A percentile compares a stretch with the other conserved stretches of the same genome.
Conservation (phyloP, 2,329 filamentous ascomycete genomes). For the Emergomyces pasteurianus region DNA sequence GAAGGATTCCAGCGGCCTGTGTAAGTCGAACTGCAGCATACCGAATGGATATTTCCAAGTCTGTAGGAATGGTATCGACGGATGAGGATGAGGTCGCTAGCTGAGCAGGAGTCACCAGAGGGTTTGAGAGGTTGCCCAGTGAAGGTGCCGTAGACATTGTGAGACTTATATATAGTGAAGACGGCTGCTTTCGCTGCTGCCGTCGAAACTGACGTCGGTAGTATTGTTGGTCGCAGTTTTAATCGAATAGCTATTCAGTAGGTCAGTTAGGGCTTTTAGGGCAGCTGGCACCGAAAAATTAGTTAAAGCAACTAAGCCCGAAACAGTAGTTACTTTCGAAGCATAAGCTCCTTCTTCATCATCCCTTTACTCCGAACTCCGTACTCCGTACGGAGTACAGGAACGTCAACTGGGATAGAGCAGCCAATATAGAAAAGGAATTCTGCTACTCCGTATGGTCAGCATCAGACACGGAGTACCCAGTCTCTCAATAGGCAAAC, state of each 20-base stretch:
- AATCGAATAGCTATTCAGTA: no score
- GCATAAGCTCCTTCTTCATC: background rate
- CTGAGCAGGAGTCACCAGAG: conserved; percentile 34
- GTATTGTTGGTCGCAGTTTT: background rate
- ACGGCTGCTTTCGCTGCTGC: background rate
- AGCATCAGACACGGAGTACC: background rate
- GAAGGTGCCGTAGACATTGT: conserved; percentile 16
- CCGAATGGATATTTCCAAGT: conserved; percentile 33
- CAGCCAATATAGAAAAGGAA: background rate
- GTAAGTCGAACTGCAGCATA: conserved; percentile 35
- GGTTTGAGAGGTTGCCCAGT: conserved; percentile 32
- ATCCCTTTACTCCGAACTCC: no score
- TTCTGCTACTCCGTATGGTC: no score
- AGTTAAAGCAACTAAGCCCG: background rate
- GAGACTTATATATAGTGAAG: background rate
- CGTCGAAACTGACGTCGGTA: background rate
- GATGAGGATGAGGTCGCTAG: conserved; percentile 33
- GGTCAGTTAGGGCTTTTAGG: background rate
- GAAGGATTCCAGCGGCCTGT: conserved; percentile 48
- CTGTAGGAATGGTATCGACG: conserved; percentile 31
- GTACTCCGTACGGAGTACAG: no score
- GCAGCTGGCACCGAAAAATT: background rate
- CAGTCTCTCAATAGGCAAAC: background rate
- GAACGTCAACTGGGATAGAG: background rate
- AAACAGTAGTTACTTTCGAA: no score